Base-by-base conservation (phyloP, 2,329 filamentous ascomycete genomes). In the Penicillium sp. region DNA sequence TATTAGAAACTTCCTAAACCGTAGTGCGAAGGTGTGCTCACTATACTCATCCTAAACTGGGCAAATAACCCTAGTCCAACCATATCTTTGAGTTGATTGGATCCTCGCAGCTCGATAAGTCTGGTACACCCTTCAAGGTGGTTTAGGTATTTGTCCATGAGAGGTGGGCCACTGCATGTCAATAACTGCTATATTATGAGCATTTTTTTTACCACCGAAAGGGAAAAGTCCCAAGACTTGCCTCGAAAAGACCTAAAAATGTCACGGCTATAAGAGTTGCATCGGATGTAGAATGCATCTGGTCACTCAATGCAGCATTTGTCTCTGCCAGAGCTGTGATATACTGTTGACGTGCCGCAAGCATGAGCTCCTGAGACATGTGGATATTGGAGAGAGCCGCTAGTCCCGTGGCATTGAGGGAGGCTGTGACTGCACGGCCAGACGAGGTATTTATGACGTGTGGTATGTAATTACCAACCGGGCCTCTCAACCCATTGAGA, bases 1-100 rank as follows among this genome's bases (percentile, higher is more conserved):
- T 29, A 30, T 58, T 45, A 51, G 21, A 29, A 13, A 45, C n/a
- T 13, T 19, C 44, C 29, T 6, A 38, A 11, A 29, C 7, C 6
- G 29, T 26, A 15, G 3, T 23, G 35, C 30, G 29, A 13, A n/a
- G 11, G 47, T 4, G 48, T 11, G 35, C 15, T 53, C 50, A 64
- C 62, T 48, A 55, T 64, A 21, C 35, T 56, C 21, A 51, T 55
- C 5, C 62, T 58, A 41, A 58, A 56, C 35, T 58, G 44, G 17
- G 57, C 56, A 48, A 64, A 64, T 44, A 64, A 51, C 49, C 53
- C 62, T 41, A 64, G 8, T 15, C 62, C 62, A 44, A 55, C 55
- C 13, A 38, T 19, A 4, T 60, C 56, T 19, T 58, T 38, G 35
- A 64, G 51, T 26, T 64, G 62, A 19, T 61, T 17, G 38, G 44